Evolutionary conservation across 768 basidiomycete species (phyloP), one percentile per base, ranked within the genome.

Genomic region (Termitomyces sp.): DNA sequence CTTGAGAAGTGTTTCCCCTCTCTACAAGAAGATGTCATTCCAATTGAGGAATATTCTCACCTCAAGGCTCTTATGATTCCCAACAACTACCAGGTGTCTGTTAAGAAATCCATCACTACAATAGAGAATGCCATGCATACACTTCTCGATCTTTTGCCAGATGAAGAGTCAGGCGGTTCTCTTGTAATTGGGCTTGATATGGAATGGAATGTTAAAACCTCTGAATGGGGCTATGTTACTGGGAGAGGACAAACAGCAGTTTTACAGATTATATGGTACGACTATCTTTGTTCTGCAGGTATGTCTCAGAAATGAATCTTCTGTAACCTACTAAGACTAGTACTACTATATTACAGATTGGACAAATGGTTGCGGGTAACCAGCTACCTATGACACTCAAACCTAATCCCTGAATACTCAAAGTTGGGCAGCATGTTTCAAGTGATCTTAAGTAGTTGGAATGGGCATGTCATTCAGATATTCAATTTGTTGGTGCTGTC

Each of bases 121-220:
- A n/a, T n/a, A n/a, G 58, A 71, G 50, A 56, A 64, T 45, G 58
- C 61, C 20, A 55, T 67, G 55, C 39, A 55, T 9, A 59, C 58
- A 4, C 64, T 71, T 10, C n/a, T 66, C n/a, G 58, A 66, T 32
- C n/a, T 54, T 51, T 42, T 71, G 14, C 67, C 63, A 14, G 56
- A 54, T 3, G 52, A 64, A 20, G 54, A 63, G 12, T 30, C 24
- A 9, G 42, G 27, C 18, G 26, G 34, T 27, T 53, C 64, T n/a
- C 22, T 60, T 24, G 60, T 65, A 2, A 55, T 71, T 37, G 67
- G 64, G 1, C 64, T 66, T 57, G 63, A 68, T 50, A 26, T 60
- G 0, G 64, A 70, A 51, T 71, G 65, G 67, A 72, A 72, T 55
- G 64, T 70, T 14, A 59, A 66, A 18, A 30, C 66, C 12, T 60